These are phyloP conservation scores for Syncephalastrum monosporum DNA, from an alignment of 371 early-diverging fungal species.

Conservation along the genomic window DNA sequence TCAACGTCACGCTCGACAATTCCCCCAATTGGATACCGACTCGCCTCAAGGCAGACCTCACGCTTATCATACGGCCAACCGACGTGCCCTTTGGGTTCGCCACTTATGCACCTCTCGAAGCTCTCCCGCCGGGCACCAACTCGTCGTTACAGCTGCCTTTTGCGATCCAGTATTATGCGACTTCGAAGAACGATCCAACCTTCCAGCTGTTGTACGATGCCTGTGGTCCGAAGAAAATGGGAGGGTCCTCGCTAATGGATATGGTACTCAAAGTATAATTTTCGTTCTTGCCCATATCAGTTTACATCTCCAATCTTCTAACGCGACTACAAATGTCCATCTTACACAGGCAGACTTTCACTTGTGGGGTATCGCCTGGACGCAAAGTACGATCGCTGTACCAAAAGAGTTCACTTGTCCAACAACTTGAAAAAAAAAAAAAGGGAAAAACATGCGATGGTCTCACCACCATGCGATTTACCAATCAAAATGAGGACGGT, in stretches of 20 bases:
- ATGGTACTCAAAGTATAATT: too few relatives aligned
- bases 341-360: too few relatives aligned
- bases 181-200: constrained; percentile 19
- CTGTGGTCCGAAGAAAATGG: constrained; percentile 26
- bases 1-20: constrained; percentile 32
- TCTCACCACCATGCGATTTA: too few relatives aligned
- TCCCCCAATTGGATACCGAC: constrained; percentile 31
- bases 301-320: too few relatives aligned
- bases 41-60: constrained; percentile 14
- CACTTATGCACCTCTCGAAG: not conserved
- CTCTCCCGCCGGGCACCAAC: constrained; percentile 8
- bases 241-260: constrained; percentile 12
- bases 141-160: constrained; percentile 10
- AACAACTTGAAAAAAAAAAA: not conserved
- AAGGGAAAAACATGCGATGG: too few relatives aligned
- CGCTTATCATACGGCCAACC: constrained; percentile 12
- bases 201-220: constrained; percentile 27
- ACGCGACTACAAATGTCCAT: too few relatives aligned
- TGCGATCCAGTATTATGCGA: constrained; percentile 16
- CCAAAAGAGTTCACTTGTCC: not conserved
- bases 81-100: too few relatives aligned
- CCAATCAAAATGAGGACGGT: too few relatives aligned
- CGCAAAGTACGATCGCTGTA: constrained; percentile 6
- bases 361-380: constrained; percentile 17
- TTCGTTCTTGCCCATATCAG: too few relatives aligned